These are phyloP conservation scores for Quercus suber DNA, from an alignment of 306 rosid genomes.

Conservation along the genomic window DNA sequence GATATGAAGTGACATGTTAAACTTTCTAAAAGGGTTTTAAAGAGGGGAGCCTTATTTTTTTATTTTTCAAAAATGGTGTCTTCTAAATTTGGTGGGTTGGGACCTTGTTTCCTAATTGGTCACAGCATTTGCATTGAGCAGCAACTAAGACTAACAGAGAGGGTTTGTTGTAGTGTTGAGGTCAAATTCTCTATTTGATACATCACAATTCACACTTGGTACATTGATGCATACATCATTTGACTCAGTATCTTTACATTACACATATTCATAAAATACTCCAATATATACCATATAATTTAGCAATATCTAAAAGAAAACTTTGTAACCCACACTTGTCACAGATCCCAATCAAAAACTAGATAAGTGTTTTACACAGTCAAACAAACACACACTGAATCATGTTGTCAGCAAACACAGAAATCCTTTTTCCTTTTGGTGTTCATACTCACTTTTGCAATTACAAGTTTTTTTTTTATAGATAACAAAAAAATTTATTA, in stretches of 20 bases:
- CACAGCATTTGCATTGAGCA: neutral
- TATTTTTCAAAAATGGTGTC: neutral
- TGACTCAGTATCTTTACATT: neutral
- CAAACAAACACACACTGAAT: neutral
- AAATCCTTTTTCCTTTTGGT: conserved; percentile 8
- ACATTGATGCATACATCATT: neutral
- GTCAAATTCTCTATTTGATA: neutral
- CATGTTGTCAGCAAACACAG: neutral
- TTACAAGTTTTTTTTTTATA: neutral
- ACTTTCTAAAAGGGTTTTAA: neutral
- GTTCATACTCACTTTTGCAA: neutral
- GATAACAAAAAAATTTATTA: too few species aligned
- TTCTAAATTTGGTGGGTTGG: neutral
- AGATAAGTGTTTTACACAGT: neutral
- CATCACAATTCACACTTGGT: neutral
- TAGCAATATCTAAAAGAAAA: neutral
- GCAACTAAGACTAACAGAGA: neutral
- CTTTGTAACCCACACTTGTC: too few species aligned
- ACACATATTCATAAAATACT: neutral
- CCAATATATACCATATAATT: neutral
- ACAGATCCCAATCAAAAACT: neutral
- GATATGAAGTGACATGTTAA: neutral
- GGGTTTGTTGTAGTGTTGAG: neutral
- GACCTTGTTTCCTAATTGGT: neutral
- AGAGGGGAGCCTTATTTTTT: neutral